Percentiles rank a stretch among this genome's conserved stretches.
Evolutionary conservation across 2,329 filamentous ascomycete species (phyloP).

Genomic region (Colletotrichum phormii): DNA sequence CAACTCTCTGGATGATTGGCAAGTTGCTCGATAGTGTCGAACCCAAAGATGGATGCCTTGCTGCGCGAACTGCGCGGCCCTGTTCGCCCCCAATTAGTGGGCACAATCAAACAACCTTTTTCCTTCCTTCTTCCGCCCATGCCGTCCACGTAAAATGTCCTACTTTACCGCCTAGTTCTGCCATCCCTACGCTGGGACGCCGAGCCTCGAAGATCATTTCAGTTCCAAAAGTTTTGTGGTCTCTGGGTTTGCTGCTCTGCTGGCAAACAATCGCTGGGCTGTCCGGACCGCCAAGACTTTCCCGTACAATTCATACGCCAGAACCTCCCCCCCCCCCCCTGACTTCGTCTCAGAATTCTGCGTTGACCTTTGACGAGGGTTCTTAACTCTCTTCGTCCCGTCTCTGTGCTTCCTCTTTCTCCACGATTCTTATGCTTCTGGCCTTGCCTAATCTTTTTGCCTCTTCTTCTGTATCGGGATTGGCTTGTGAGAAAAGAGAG

Average conservation of each 20-base stretch:
- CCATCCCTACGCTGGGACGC: slow-evolving; percentile 7
- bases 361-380: background rate
- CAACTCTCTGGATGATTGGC: background rate
- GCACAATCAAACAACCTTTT: background rate
- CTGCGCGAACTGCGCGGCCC: background rate
- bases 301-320: background rate
- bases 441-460: background rate
- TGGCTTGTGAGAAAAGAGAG: background rate
- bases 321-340: background rate
- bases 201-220: background rate
- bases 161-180: background rate
- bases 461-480: background rate
- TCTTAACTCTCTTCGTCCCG: slow-evolving; percentile 5
- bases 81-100: background rate
- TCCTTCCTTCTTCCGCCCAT: background rate
- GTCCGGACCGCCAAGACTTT: slow-evolving; percentile 15
- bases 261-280: background rate
- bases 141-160: background rate
- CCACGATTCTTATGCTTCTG: background rate
- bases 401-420: background rate
- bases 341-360: slow-evolving; percentile 17
- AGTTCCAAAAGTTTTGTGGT: background rate
- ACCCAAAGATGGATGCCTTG: background rate
- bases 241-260: background rate
- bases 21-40: background rate